Evolutionary conservation across 805 yeast genomes (phyloP).

Genomic region (Yamadazyma ubonensis): DNA sequence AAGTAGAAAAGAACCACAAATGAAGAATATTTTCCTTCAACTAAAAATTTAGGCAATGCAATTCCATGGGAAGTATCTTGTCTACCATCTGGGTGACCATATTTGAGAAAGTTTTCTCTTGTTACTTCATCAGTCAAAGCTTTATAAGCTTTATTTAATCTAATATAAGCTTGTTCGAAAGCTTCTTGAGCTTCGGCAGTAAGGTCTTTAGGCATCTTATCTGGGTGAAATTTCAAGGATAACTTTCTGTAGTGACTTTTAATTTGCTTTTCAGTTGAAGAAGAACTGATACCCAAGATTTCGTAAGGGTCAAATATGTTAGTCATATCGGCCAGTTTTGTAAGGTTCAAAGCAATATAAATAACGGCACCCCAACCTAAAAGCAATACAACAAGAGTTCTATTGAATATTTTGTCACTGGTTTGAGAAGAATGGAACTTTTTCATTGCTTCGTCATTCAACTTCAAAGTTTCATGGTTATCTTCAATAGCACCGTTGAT

Average conservation of each 20-base stretch:
- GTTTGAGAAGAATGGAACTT: constrained; percentile 22
- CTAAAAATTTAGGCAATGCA: constrained; percentile 88
- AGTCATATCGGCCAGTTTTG: constrained; percentile 45
- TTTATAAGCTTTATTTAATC: constrained; percentile 88
- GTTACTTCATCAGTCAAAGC: constrained; percentile 89
- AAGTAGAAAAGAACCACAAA: constrained; percentile 64
- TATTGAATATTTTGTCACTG: constrained; percentile 36
- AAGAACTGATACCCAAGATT: constrained; percentile 67
- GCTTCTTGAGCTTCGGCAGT: constrained; percentile 53
- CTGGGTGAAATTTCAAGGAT: constrained; percentile 90
- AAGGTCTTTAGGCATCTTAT: constrained; percentile 70
- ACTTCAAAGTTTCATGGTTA: constrained; percentile 35
- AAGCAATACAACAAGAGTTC: constrained; percentile 29
- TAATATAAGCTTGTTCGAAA: constrained; percentile 74
- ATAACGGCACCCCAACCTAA: constrained; percentile 65
- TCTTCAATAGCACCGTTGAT: constrained; percentile 32
- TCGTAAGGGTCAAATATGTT: constrained; percentile 87
- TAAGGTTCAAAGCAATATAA: constrained; percentile 33
- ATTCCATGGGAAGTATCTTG: constrained; percentile 88
- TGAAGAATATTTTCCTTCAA: constrained; percentile 76
- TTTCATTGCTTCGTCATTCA: constrained; percentile 27
- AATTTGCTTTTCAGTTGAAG: constrained; percentile 72
- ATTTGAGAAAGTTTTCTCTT: constrained; percentile 75
- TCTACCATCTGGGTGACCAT: constrained; percentile 98
- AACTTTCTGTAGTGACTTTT: constrained; percentile 82